Base-by-base conservation (phyloP, 2,329 filamentous ascomycete species). In the Trichoderma harzianum region DNA sequence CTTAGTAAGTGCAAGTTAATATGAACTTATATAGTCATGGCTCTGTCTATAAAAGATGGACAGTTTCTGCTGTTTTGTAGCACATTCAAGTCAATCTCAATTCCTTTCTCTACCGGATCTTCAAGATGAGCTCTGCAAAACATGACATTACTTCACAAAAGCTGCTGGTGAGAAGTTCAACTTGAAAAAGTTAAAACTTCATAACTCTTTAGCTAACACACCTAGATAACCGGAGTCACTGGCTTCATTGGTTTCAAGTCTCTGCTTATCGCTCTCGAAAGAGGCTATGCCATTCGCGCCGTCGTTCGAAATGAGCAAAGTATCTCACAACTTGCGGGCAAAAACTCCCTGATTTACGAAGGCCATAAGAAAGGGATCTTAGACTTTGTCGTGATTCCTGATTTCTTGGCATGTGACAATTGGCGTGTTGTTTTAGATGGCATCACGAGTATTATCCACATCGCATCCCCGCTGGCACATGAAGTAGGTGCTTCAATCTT, bases 191-290 rank as follows among this genome's bases (percentile, higher is more conserved):
- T 32, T 14, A 12, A 12, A 64, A 14, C 0, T 32, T 21, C 26
- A 5, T 3, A 43, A 43, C 12, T 24, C 10, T 36, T 21, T 14
- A n/a, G 7, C 57, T 62, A 36, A 62, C 28, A 36, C 12, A 18
- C 21, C 10, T 12, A 72, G 71, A 70, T 72, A 16, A 72, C 90
- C 88, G 71, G 58, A 18, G 21, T 30, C 34, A 70, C 71, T 3
- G 58, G 66, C 32, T 64, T 39, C n/a, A 65, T 72, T 26, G 71
- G 71, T 12, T 72, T 70, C 34, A 69, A 70, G 14, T 53, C 61
- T 1, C 24, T 72, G 11, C n/a, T 53, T 16, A 55, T 47, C 7
- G 71, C 71, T 32, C 64, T 73, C 10, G 39, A 69, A 26, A 51
- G 34, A 18, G 72, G 72, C 10, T 64, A 73, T 34, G 12, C 16